These are phyloP conservation scores for Wickerhamiella hasegawae DNA, from an alignment of 805 yeast species.

Conservation along the genomic window DNA sequence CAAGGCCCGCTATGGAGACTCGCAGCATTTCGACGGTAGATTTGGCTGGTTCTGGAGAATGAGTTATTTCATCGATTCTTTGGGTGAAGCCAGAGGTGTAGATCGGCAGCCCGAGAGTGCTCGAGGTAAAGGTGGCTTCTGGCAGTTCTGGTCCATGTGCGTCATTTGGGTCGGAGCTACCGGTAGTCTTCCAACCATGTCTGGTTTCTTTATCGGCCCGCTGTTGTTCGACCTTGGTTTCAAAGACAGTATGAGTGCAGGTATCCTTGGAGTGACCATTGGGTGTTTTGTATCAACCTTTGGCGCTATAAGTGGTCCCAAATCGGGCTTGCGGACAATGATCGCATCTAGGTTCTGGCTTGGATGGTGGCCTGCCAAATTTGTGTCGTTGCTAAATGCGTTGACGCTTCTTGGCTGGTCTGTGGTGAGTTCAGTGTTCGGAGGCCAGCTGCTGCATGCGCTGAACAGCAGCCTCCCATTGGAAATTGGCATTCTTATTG, in stretches of 20 bases:
- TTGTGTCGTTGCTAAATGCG: constrained; percentile 61
- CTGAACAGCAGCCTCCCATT: constrained; percentile 64
- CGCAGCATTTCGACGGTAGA: neutral
- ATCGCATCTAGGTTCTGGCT: constrained; percentile 59
- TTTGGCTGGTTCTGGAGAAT: constrained; percentile 6
- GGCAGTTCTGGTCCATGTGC: constrained; percentile 64
- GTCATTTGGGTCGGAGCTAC: constrained; percentile 60
- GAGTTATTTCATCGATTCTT: constrained; percentile 10
- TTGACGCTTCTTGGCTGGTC: constrained; percentile 93
- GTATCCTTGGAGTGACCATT: constrained; percentile 55
- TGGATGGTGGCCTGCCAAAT: constrained; percentile 61
- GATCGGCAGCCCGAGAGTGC: constrained; percentile 70
- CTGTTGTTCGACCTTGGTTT: constrained; percentile 52
- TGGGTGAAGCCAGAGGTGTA: constrained; percentile 53
- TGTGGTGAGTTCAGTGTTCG: constrained; percentile 78
- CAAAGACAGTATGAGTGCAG: constrained; percentile 51
- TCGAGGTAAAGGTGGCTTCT: constrained; percentile 47
- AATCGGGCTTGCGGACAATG: constrained; percentile 79
- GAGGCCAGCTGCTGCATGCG: constrained; percentile 69
- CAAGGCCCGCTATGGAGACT: no score
- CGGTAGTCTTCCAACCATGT: constrained; percentile 36
- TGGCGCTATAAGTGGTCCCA: constrained; percentile 70
- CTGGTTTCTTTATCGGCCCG: constrained; percentile 25
- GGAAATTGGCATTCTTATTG: constrained; percentile 77
- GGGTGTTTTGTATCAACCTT: constrained; percentile 73